These are phyloP conservation scores for Salix viminalis DNA, from an alignment of 345 rosid species.

Conservation along the genomic window DNA sequence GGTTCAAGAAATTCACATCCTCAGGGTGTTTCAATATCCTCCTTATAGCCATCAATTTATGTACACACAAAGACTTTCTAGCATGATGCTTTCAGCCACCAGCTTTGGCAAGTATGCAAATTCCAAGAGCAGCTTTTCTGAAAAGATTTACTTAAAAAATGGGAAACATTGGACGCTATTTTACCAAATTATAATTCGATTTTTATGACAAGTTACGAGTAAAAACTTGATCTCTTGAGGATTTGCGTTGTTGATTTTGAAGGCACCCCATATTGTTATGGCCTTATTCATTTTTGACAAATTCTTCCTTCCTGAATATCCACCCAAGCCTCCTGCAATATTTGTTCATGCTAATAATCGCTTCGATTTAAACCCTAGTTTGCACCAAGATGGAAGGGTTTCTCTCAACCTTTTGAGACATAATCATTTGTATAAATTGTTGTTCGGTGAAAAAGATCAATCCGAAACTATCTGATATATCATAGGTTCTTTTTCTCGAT, in stretches of 20 bases:
- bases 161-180: not conserved
- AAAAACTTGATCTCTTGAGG: slow-evolving; percentile 12
- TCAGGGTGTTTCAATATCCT: not conserved
- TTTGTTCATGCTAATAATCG: not conserved
- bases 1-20: slow-evolving; percentile 10
- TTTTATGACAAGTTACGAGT: not conserved
- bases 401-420: not conserved
- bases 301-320: not conserved
- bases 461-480: not conserved
- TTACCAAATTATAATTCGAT: slow-evolving; percentile 1
- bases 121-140: no score
- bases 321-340: not conserved
- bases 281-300: slow-evolving; percentile 15
- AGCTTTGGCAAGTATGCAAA: no score
- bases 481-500: slow-evolving; percentile 7
- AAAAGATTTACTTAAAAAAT: not conserved
- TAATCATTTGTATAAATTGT: not conserved
- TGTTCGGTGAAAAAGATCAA: not conserved
- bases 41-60: slow-evolving; percentile 2
- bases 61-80: no score
- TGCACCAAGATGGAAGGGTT: not conserved
- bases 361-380: not conserved
- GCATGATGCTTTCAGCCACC: no score
- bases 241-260: not conserved
- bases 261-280: slow-evolving; percentile 16